Evolutionary conservation across 495 filamentous ascomycete genomes (phyloP).

Genomic region (Penicillium maclennaniae): DNA sequence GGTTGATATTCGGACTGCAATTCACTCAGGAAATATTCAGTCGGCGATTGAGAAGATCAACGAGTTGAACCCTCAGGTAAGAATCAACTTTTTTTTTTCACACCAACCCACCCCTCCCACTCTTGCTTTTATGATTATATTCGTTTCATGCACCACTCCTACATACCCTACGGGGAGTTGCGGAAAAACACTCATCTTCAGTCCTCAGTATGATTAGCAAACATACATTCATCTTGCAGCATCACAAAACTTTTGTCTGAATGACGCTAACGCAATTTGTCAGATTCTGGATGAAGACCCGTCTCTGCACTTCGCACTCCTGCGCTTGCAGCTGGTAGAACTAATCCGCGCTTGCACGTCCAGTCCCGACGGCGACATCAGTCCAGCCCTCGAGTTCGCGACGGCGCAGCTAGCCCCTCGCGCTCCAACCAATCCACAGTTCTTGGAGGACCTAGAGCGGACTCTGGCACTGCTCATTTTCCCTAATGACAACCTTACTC

Average conservation of each 20-base stretch:
- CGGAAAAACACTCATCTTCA: conserved; percentile 95
- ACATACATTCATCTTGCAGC: conserved; percentile 10
- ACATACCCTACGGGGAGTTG: conserved; percentile 70
- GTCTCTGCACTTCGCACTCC: conserved; percentile 82
- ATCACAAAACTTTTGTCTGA: conserved; percentile 12
- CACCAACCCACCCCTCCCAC: conserved; percentile 6
- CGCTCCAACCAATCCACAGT: conserved; percentile 74
- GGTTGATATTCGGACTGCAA: conserved; percentile 73
- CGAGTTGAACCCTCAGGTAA: conserved; percentile 84
- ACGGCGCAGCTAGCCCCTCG: conserved; percentile 80
- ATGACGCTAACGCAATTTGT: conserved; percentile 30
- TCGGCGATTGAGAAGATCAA: conserved; percentile 82
- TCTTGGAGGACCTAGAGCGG: conserved; percentile 82
- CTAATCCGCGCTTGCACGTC: conserved; percentile 75
- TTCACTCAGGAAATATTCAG: conserved; percentile 80
- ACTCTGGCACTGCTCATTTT: conserved; percentile 93
- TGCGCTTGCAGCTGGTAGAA: conserved; percentile 89
- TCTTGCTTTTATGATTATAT: conserved; percentile 81
- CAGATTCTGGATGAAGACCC: conserved; percentile 86
- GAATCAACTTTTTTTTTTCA: conserved; percentile 26
- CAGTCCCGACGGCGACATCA: conserved; percentile 66
- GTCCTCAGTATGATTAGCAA: conserved; percentile 87
- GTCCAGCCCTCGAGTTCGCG: conserved; percentile 80
- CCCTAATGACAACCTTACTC: conserved; percentile 68
- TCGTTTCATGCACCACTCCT: conserved; percentile 99